Base-by-base conservation (phyloP, 805 yeast species). In the Nakazawaea sp. region DNA sequence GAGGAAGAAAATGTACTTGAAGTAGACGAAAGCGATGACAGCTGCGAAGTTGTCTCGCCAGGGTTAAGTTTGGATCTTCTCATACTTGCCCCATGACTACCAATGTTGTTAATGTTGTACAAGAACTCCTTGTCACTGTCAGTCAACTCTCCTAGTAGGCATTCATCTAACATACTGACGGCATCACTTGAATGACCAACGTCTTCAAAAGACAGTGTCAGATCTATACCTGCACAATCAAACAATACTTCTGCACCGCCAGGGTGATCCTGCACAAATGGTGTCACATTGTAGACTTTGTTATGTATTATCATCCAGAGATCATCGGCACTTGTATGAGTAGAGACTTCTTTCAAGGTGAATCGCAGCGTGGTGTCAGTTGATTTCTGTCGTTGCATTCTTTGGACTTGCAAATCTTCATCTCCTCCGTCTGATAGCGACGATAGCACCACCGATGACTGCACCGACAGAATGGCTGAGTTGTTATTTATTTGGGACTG, bases 241-340 rank as follows among this genome's bases (percentile, higher is more conserved):
- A 75, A 60, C 40, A 86, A 66, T 23, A 85, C 83, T 54, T 85
- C 95, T 39, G 79, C 81, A 40, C 95, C 95, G 54, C 95, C 95
- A 18, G 92, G 90, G 58, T 82, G 92, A 38, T 66, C 68, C 32
- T 62, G 70, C 12, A 76, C 53, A 43, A 82, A 68, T 29, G 53
- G 45, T 15, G 85, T 70, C 26, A 76, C 66, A 52, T 83, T 70
- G 56, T 81, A 83, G 18, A 82, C 84, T 49, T 77, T 75, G 43
- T 79, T 80, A 49, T 75, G 74, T 32, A 82, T 62, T 30, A 80
- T 70, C 77, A 82, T 76, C 87, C 87, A 82, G 33, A 80, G 59
- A 49, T 81, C 84, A 27, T 75, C 73, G 16, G 63, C 61, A 15
- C 58, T 43, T 16, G 58, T 59, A 48, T 71, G 76, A 35, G 53